Evolutionary conservation across 1,284 basidiomycete genomes (phyloP), one percentile per base, ranked within the genome.

Genomic region (Irpex sp.): DNA sequence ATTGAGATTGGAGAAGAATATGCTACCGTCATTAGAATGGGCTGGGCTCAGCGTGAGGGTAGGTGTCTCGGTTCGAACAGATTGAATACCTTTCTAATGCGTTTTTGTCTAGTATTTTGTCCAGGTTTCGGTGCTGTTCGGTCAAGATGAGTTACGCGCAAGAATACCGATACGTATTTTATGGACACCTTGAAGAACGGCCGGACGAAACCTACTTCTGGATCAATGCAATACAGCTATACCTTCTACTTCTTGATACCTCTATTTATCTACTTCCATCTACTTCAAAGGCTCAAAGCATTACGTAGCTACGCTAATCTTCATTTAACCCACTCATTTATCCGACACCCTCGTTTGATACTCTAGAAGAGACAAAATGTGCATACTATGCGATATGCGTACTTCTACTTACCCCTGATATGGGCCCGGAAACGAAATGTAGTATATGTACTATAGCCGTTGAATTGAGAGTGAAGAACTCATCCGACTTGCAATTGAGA

Each of bases 11-110:
- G 77, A 79, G 44, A 82, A 78, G 68, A 79, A 81, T 58, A 85
- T 90, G 80, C 72, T 89, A n/a, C 86, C 88, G 9, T 81, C 79
- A 57, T 80, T 89, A 57, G 81, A 87, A 59, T 88, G 87, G 85
- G 74, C 77, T 58, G 87, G 87, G n/a, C 69, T 91, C 19, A 83
- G 77, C 60, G 81, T 90, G 44, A 86, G 88, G 81, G 88, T 89
- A 69, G 63, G 81, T 73, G 19, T 40, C 31, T 26, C 47, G 7
- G 13, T 59, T 26, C 6, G 37, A 7, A n/a, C 34, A 17, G 9
- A 8, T 21, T 57, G 13, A 57, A 19, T 51, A 8, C 21, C n/a
- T 17, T 36, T 21, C 62, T 66, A 36, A 62, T 44, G 9, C 63
- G 58, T 60, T 37, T 15, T 52, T n/a, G 19, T 59, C 17, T 67